Conservation (phyloP, 2,329 filamentous ascomycete species). For the Ophiostoma tasmaniense region DNA sequence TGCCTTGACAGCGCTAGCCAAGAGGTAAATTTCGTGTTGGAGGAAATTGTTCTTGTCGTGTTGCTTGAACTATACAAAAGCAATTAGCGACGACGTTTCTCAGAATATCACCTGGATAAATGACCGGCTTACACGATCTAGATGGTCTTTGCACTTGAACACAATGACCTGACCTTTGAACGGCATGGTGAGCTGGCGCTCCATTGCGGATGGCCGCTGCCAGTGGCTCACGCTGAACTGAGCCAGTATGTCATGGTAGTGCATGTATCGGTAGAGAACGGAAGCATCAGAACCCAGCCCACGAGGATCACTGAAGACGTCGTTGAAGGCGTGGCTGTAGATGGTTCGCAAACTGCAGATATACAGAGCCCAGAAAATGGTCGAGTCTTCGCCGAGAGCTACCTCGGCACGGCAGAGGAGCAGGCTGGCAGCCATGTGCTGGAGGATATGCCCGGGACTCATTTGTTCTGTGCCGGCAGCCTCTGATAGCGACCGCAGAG, state of each 20-base stretch:
- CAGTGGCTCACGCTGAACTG: conserved; percentile 25
- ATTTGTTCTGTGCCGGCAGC: neutral
- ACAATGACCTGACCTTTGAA: neutral
- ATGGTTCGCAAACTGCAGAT: neutral
- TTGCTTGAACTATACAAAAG: neutral
- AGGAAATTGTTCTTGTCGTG: neutral
- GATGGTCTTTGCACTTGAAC: neutral
- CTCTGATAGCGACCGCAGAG: neutral
- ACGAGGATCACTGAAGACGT: neutral
- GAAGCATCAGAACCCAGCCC: neutral
- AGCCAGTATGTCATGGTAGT: conserved; percentile 26
- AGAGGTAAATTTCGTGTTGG: neutral
- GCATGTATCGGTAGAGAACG: conserved; percentile 24
- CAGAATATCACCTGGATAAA: neutral
- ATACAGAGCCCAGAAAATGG: neutral
- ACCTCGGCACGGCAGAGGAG: neutral
- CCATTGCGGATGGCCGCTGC: conserved; percentile 17
- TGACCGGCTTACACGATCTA: neutral
- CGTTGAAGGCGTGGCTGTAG: neutral
- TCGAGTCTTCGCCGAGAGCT: neutral
- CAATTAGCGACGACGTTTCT: neutral
- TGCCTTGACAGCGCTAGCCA: neutral
- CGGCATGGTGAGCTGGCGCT: neutral
- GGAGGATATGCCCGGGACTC: neutral
- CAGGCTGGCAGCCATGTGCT: neutral